These are phyloP conservation scores for Orychophragmus violaceus DNA, from an alignment of 345 rosid species.

Conservation along the genomic window DNA sequence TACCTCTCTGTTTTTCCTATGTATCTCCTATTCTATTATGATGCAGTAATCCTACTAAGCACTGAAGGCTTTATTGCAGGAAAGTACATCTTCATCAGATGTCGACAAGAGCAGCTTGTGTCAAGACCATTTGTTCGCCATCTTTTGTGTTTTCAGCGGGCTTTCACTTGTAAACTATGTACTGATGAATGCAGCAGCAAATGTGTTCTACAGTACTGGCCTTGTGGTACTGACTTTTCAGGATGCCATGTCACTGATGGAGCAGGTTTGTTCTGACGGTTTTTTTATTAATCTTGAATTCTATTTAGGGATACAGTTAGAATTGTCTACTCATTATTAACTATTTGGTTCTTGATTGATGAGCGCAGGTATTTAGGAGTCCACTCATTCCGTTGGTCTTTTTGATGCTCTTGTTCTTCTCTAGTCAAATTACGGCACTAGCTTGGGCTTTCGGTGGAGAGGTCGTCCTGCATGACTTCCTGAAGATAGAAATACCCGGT, in stretches of 20 bases:
- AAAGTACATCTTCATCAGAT: conserved; percentile 41
- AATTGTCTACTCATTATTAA: background rate
- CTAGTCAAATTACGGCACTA: conserved; percentile 70
- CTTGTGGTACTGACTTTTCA: conserved; percentile 77
- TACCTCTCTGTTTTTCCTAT: conserved; percentile 20
- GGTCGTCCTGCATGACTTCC: conserved; percentile 66
- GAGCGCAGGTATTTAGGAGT: conserved; percentile 59
- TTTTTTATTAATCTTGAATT: too few species aligned
- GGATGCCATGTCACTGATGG: conserved; percentile 83
- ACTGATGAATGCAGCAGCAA: conserved; percentile 82
- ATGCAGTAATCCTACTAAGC: conserved; percentile 11
- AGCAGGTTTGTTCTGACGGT: conserved; percentile 55
- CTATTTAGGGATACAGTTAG: background rate
- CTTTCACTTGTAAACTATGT: conserved; percentile 64
- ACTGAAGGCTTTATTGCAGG: conserved; percentile 37
- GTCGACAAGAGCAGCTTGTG: conserved; percentile 55
- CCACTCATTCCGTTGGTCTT: conserved; percentile 52
- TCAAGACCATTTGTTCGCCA: conserved; percentile 69
- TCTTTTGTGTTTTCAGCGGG: conserved; percentile 62
- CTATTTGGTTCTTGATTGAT: conserved; percentile 14
- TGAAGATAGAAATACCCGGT: conserved; percentile 72
- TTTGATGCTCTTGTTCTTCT: conserved; percentile 52
- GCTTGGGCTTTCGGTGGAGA: conserved; percentile 83
- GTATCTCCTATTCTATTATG: background rate
- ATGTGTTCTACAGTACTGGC: conserved; percentile 65